These are phyloP conservation scores for Exophiala xenobiotica DNA, from an alignment of 2,329 filamentous ascomycete species.

Conservation along the genomic window DNA sequence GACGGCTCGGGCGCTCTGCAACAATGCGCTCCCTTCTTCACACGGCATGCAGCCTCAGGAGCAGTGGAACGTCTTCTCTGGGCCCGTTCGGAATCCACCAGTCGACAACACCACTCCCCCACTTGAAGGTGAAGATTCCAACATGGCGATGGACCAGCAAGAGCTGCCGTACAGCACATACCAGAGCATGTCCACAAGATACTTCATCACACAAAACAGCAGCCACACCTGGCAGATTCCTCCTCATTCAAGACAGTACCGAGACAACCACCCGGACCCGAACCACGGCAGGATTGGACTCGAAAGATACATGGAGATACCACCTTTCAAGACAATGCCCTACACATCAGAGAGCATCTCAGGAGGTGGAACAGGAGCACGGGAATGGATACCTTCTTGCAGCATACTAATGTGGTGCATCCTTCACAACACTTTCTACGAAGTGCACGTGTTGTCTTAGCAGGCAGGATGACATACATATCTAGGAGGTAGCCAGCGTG, in stretches of 20 bases:
- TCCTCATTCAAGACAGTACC: conserved; percentile 22
- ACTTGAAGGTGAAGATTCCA: conserved; percentile 9
- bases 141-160: conserved; percentile 15
- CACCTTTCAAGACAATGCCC: conserved; percentile 24
- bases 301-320: conserved; percentile 27
- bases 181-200: conserved; percentile 22
- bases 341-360: conserved; percentile 20
- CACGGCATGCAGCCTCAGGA: conserved; percentile 5
- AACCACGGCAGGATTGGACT: conserved; percentile 7
- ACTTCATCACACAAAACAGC: conserved; percentile 23
- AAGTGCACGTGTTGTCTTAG: conserved; percentile 23
- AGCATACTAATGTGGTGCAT: conserved; percentile 24
- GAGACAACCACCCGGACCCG: conserved; percentile 15
- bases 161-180: conserved; percentile 20
- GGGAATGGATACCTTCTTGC: conserved; percentile 24
- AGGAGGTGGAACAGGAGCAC: conserved; percentile 10
- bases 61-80: conserved; percentile 19
- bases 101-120: conserved; percentile 16
- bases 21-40: background rate
- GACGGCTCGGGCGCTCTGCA: conserved; percentile 18
- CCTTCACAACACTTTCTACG: conserved; percentile 25
- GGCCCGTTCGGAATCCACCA: background rate
- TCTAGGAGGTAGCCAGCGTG: conserved; percentile 1
- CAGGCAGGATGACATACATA: conserved; percentile 8
- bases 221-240: conserved; percentile 22